phyloP scores from a whole-genome alignment of 2,329 filamentous ascomycete genomes.

The Calonectria leucothoes region DNA sequence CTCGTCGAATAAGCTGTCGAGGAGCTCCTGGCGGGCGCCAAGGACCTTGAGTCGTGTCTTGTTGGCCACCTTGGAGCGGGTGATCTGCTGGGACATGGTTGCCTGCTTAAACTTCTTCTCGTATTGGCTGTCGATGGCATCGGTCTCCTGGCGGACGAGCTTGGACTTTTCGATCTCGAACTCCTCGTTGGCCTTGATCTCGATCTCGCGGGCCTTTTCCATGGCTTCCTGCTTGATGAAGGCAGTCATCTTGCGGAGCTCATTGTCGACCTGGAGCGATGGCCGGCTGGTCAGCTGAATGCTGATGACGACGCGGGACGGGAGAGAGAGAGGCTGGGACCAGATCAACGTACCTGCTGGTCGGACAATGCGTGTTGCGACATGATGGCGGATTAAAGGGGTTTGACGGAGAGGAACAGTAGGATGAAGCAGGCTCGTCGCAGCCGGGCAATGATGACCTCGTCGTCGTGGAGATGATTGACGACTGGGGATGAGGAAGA shows the following conservation, averaged over 20 bases:
- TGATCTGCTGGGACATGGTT: constrained; percentile 98
- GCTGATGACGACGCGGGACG: constrained; percentile 16
- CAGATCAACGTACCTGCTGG: constrained; percentile 78
- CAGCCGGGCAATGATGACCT: constrained; percentile 36
- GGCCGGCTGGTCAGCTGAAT: constrained; percentile 29
- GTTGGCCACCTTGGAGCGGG: constrained; percentile 94
- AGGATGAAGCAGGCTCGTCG: constrained; percentile 1
- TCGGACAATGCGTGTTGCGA: constrained; percentile 97
- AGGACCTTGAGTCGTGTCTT: constrained; percentile 94
- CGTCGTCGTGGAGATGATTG: constrained; percentile 22
- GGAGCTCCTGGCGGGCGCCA: constrained; percentile 86
- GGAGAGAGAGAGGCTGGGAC: constrained; percentile 27
- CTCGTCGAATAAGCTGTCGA: constrained; percentile 89
- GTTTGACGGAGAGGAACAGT: background rate
- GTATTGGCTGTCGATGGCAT: constrained; percentile 91
- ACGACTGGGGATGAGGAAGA: constrained; percentile 32
- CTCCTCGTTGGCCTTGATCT: constrained; percentile 98
- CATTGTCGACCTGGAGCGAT: constrained; percentile 82
- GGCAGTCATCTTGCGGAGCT: constrained; percentile 99
- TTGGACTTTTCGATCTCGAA: constrained; percentile 99
- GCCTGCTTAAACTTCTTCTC: constrained; percentile 99
- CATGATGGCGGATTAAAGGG: constrained; percentile 69
- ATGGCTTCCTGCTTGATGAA: constrained; percentile 99
- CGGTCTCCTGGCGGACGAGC: constrained; percentile 94
- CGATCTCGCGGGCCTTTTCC: constrained; percentile 97